Evolutionary conservation across 2,329 filamentous ascomycete genomes (phyloP), one percentile per base, ranked within the genome.

Genomic region (Epichloe sp.): DNA sequence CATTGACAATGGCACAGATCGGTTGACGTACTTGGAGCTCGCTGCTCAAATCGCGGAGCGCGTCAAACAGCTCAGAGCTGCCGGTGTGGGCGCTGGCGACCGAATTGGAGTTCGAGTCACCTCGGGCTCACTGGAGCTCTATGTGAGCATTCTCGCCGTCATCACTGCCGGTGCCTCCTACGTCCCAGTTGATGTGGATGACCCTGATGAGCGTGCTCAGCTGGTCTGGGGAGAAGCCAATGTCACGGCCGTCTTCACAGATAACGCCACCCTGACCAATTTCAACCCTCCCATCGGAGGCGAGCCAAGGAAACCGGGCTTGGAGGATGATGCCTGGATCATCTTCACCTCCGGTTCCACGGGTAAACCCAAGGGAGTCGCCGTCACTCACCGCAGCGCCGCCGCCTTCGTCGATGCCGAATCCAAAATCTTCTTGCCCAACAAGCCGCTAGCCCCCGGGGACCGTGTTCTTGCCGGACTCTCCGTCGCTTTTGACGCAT

Each of bases 401-500:
- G 57, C 57, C 12, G 57, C 57, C 37, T 60, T 61, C 49, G 59
- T 59, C 44, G 57, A 58, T 26, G 57, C 57, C 51, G 57, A 60
- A 45, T 43, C 58, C 23, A 48, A 49, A 37, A 50, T 58, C 15
- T 56, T 59, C 51, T 46, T 51, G 41, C 56, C 54, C 38, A 51
- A 49, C 4, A 54, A 37, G 51, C 57, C 59, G 12, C 51, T 61
- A 0, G 53, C 40, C 2, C 57, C 55, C 0, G 58, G 59, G 4
- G 59, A 59, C 40, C 57, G 57, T 5, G 57, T 59, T 3, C 56
- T 59, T 5, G 57, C 57, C 36, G 57, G 57, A 1, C 49, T 59
- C 3, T 59, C 57, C 1, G 57, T 59, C 2, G 57, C 57, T 0
- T 59, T 59, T 35, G 57, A 59, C 34, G 57, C 57, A 10, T 59